phyloP scores from a whole-genome alignment of 306 rosid genomes.

The Biancaea sappan region DNA sequence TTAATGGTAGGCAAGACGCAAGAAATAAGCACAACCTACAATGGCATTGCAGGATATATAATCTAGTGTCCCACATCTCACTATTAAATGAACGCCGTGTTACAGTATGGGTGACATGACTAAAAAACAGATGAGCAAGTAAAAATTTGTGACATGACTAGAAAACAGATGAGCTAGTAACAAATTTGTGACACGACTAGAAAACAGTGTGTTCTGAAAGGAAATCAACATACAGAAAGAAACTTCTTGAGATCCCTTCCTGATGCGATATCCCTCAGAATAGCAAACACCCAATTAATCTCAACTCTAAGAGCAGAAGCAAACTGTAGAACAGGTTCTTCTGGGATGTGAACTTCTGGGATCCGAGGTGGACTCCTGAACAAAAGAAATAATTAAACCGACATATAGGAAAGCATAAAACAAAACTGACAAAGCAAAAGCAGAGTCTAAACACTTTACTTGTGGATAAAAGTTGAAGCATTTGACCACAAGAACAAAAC shows the following conservation, averaged over 20 bases:
- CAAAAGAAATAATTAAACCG: slow-evolving; percentile 14
- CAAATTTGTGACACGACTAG: neutral
- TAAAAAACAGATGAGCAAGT: neutral
- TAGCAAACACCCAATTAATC: slow-evolving; percentile 60
- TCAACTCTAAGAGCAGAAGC: slow-evolving; percentile 73
- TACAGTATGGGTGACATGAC: neutral
- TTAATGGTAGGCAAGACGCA: neutral
- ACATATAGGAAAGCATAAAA: neutral
- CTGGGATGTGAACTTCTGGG: slow-evolving; percentile 76
- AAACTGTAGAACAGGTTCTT: slow-evolving; percentile 68
- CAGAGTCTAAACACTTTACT: slow-evolving; percentile 45
- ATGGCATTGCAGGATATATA: neutral
- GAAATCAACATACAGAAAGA: slow-evolving; percentile 60
- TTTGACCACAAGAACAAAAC: slow-evolving; percentile 85
- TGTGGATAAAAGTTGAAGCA: slow-evolving; percentile 77
- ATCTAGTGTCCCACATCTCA: neutral
- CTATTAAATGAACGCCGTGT: neutral
- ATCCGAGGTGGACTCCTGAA: slow-evolving; percentile 73
- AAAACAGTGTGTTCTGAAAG: neutral
- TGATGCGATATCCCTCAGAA: slow-evolving; percentile 80
- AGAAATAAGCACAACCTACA: slow-evolving; percentile 4
- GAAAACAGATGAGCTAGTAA: neutral
- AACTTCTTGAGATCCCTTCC: slow-evolving; percentile 94
- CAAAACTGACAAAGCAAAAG: neutral
- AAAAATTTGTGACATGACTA: neutral